Evolutionary conservation across 2,329 filamentous ascomycete genomes (phyloP), one percentile per base, ranked within the genome.

Genomic region (Hypocrella siamensis): DNA sequence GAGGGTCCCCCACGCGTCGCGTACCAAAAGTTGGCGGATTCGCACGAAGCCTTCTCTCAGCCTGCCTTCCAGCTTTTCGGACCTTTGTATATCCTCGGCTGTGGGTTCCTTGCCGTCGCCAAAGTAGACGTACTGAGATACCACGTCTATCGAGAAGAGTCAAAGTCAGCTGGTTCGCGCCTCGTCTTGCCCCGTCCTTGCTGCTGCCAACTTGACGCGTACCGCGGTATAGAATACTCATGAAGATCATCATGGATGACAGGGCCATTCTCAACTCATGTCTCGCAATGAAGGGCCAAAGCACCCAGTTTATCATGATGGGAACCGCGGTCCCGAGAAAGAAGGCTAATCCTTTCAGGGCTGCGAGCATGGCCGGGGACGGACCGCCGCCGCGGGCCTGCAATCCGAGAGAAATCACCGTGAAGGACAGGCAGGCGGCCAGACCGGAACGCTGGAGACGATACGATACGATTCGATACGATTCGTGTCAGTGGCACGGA

Each of bases 281-380:
- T 10, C 70, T 57, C 9, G 70, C 69, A 5, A 74, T 58, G 38
- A 75, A 75, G 3, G 70, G 70, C 70, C 70, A 75, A 4, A 75
- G 49, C 10, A 69, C 42, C 68, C 67, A 74, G 39, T 72, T 74
- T 11, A 72, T 59, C 1, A 69, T 38, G 9, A 73, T 55, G 1
- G 69, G 66, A 2, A 62, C 56, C 1, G 66, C 53, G 3, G 69
- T 62, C 3, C 69, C 70, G 16, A 70, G 46, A 3, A 71, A 51
- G 36, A 75, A 64, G 0, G 63, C 57, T 3, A 63, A 39, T 1
- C 67, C 68, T 26, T 60, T 54, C 22, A 61, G 58, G 37, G 61
- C 60, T 6, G 61, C 61, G 6, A 65, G 54, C 4, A 52, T 42
- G 3, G 51, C 46, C 4, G 56, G 45, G 1, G 61, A 58, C 7